phyloP scores from a whole-genome alignment of 768 basidiomycete species.

The Pseudohyphozyma bogoriensis region DNA sequence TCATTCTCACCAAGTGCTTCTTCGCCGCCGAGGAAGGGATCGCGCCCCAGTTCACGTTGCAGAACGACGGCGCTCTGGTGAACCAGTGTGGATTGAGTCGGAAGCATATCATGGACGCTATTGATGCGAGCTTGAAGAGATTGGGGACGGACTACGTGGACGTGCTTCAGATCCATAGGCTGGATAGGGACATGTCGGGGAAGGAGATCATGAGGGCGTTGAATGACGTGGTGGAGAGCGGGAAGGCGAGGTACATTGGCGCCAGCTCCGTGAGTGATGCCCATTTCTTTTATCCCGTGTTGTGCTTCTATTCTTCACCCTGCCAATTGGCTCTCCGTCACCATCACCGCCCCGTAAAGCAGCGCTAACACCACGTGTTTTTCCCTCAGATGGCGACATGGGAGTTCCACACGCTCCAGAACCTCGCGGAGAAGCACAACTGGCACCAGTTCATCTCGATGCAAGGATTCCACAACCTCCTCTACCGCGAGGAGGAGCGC shows the following conservation, averaged over 20 bases:
- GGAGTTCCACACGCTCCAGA: too few relatives aligned
- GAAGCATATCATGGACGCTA: conserved; percentile 58
- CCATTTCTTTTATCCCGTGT: too few relatives aligned
- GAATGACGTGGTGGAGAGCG: conserved; percentile 39
- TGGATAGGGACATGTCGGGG: conserved; percentile 52
- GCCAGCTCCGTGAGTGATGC: too few relatives aligned
- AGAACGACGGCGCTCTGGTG: conserved; percentile 42
- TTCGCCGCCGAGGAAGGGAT: conserved; percentile 2
- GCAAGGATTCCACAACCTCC: conserved; percentile 22
- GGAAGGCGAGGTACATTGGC: too few relatives aligned
- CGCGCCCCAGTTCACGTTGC: neutral
- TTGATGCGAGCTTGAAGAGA: conserved; percentile 48
- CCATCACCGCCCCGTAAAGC: neutral
- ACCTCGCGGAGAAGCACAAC: conserved; percentile 7
- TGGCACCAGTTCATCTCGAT: conserved; percentile 29
- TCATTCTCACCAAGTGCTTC: conserved; percentile 62
- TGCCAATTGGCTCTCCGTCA: too few relatives aligned
- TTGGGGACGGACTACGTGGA: conserved; percentile 68
- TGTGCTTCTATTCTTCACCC: too few relatives aligned
- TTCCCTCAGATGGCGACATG: conserved; percentile 2
- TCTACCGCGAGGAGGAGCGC: conserved; percentile 23
- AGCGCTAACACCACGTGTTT: conserved; percentile 13
- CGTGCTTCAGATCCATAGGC: conserved; percentile 51
- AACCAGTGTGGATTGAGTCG: conserved; percentile 44
- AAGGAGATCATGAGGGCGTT: conserved; percentile 41